Percentiles rank a stretch among this genome's conserved stretches.
Conservation (phyloP, 352 stramenopile genomes). For the Lagenidium sp. region DNA sequence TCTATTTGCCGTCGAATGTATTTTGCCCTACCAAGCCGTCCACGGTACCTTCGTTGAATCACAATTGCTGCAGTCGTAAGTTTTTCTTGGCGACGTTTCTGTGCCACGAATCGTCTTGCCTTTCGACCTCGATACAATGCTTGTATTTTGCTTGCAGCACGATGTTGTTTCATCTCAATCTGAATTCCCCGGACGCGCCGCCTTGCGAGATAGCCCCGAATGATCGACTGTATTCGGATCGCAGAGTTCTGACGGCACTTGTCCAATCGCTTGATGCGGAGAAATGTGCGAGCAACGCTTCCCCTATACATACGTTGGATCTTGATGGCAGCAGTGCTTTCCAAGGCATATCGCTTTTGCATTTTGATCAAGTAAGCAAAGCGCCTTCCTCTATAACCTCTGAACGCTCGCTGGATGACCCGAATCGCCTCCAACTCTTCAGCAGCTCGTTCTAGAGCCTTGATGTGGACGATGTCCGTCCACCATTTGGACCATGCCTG, state of each 20-base stretch:
- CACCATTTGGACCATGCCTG: conserved; percentile 69
- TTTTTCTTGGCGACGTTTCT: conserved; percentile 8
- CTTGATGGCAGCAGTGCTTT: conserved; percentile 30
- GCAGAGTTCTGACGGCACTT: conserved; percentile 28
- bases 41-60: conserved; percentile 66
- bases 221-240: conserved; percentile 40
- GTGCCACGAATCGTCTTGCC: conserved; percentile 20
- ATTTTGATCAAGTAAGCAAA: conserved; percentile 36
- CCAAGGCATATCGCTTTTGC: conserved; percentile 25
- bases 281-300: conserved; percentile 48
- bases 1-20: conserved; percentile 57
- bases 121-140: conserved; percentile 48
- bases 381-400: conserved; percentile 32
- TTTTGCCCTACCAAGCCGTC: conserved; percentile 46
- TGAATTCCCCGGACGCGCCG: conserved; percentile 12
- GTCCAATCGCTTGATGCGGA: conserved; percentile 41
- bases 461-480: conserved; percentile 34
- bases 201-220: conserved; percentile 28
- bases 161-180: conserved; percentile 16
- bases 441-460: conserved; percentile 36
- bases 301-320: conserved; percentile 59
- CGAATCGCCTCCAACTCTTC: conserved; percentile 39
- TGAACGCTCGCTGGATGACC: conserved; percentile 52
- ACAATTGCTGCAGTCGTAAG: conserved; percentile 36
- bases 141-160: conserved; percentile 45